A percentile compares a stretch with the other conserved stretches of the same genome.
These are phyloP conservation scores for Nakazawaea siamensis DNA, from an alignment of 805 yeast species.

Conservation along the genomic window DNA sequence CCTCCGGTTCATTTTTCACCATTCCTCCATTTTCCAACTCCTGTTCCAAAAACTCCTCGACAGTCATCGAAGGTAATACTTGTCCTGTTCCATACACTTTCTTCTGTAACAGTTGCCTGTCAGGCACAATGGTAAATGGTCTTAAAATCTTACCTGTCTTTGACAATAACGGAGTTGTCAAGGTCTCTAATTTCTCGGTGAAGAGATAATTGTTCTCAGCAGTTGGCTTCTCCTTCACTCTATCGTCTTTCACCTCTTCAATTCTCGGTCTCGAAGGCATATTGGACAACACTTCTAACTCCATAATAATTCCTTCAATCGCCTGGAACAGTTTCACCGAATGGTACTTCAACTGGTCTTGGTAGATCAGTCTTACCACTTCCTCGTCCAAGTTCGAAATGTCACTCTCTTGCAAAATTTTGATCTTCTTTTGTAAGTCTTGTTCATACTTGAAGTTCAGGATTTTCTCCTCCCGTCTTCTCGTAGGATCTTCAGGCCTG, in stretches of 20 bases:
- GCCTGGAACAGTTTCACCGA: conserved; percentile 45
- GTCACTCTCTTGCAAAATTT: conserved; percentile 26
- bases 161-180: conserved; percentile 46
- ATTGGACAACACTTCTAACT: conserved; percentile 49
- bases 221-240: conserved; percentile 10
- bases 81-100: conserved; percentile 91
- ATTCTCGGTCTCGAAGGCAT: conserved; percentile 24
- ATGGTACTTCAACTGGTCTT: conserved; percentile 45
- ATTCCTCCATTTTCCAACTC: conserved; percentile 84
- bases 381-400: conserved; percentile 53
- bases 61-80: conserved; percentile 85
- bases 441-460: conserved; percentile 56
- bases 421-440: conserved; percentile 36
- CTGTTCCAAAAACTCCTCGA: conserved; percentile 83
- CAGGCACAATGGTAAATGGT: conserved; percentile 72
- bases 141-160: conserved; percentile 71
- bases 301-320: conserved; percentile 57
- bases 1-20: conserved; percentile 35
- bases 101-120: conserved; percentile 45
- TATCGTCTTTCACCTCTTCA: conserved; percentile 12
- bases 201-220: conserved; percentile 35
- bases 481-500: conserved; percentile 27
- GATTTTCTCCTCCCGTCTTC: conserved; percentile 63
- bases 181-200: conserved; percentile 55
- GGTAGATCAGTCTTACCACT: conserved; percentile 40